Percentiles rank a stretch among this genome's conserved stretches.
Evolutionary conservation across 1,284 basidiomycete species (phyloP).

Genomic region (Austroboletus niveus): DNA sequence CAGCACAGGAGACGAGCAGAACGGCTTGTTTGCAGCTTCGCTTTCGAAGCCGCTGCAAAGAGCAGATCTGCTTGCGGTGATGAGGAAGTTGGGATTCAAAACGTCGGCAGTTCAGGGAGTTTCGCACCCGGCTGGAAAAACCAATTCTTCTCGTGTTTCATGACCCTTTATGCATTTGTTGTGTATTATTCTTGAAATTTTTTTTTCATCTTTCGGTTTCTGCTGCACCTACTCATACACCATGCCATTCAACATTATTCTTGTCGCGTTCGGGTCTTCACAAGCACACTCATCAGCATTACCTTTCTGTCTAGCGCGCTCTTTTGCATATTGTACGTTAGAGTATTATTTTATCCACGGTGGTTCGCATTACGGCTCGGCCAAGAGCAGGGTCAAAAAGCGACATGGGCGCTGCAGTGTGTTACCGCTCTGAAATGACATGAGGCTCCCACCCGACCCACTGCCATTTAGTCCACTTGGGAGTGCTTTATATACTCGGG

Average conservation of each 20-base stretch:
- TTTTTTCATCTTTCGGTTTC: conserved; percentile 33
- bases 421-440: conserved; percentile 2
- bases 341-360: conserved; percentile 17
- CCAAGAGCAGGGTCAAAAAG: conserved; percentile 3
- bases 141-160: conserved; percentile 43
- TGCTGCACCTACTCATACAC: conserved; percentile 31
- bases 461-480: background rate
- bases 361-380: background rate
- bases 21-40: conserved; percentile 82
- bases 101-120: conserved; percentile 69
- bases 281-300: conserved; percentile 38
- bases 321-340: conserved; percentile 45
- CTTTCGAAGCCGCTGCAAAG: conserved; percentile 88
- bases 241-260: conserved; percentile 28
- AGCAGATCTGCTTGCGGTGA: conserved; percentile 74
- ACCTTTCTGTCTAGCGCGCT: conserved; percentile 18
- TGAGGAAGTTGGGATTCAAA: conserved; percentile 86
- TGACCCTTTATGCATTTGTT: conserved; percentile 23
- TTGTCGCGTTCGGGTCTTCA: conserved; percentile 14
- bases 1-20: conserved; percentile 68
- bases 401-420: conserved; percentile 24
- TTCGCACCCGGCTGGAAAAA: conserved; percentile 43
- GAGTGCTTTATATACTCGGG: too few species aligned
- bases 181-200: conserved; percentile 24
- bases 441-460: conserved; percentile 8